Evolutionary conservation across 768 basidiomycete genomes (phyloP), one percentile per base, ranked within the genome.

Genomic region (Porpolomopsis calyptriformis): DNA sequence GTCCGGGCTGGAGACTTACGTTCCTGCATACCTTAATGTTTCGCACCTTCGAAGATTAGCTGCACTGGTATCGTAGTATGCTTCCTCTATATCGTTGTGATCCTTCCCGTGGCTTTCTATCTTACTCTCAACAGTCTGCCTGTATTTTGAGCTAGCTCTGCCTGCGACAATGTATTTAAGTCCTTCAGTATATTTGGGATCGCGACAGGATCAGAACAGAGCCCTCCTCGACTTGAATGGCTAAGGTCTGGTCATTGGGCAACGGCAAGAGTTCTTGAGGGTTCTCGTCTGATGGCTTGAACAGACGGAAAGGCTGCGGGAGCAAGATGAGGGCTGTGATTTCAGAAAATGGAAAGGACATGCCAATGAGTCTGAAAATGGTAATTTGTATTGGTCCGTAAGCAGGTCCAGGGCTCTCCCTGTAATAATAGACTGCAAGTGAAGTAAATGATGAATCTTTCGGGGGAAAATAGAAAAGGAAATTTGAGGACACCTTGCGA

Each of bases 1-100:
- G 35, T 86, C 86, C 1, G 94, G 91, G 18, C 68, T 99, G 55
- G 96, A 98, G 71, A 97, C 94, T 24, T 98, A 93, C 57, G 87
- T 93, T 22, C 90, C 90, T 31, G 85, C 89, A 55, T 91, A 90
- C 59, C 76, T 93, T 57, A 90, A 85, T 57, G 85, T 92, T 47
- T 83, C 88, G 26, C 88, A 91, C 66, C 73, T 93, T 52, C 77
- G 90, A 56, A 80, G 89, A 54, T 71, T 91, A 58, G 89, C 89
- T 51, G 85, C 88, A 54, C 69, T 91, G 55, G 88, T 91, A 54
- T 81, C 84, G 64, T 86, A 76, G 44, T 41, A 38, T n/a, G 16
- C 16, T 38, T 4, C 39, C 11, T 41, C 24, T 35, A 45, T 43
- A 24, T 27, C 27, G 40, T 27, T n/a, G 20, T 41, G 63, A 61